These are phyloP conservation scores for Ramalina intermedia DNA, from an alignment of 495 filamentous ascomycete genomes.

Conservation along the genomic window DNA sequence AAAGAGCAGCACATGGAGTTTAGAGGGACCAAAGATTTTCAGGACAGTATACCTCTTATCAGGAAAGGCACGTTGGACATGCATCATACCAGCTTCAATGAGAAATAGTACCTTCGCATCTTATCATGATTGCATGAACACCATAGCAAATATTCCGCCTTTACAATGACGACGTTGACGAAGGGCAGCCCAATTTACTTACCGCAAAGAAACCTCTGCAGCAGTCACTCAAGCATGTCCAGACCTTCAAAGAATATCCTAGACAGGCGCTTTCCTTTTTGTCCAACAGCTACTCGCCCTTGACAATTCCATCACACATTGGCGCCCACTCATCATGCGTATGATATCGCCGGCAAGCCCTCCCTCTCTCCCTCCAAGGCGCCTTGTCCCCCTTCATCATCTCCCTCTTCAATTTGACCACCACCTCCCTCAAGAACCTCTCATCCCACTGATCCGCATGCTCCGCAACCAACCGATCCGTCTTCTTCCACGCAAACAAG, in stretches of 20 bases:
- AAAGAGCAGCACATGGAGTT: conserved; percentile 35
- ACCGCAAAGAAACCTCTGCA: background rate
- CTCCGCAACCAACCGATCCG: conserved; percentile 25
- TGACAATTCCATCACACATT: conserved; percentile 2
- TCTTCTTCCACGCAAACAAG: conserved; percentile 36
- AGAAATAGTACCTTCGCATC: background rate
- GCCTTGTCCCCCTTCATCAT: conserved; percentile 6
- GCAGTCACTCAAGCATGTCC: background rate
- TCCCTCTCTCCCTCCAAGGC: conserved; percentile 9
- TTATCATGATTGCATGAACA: too few species aligned
- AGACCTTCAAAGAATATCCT: too few species aligned
- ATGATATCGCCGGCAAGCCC: conserved; percentile 13
- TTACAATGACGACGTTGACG: too few species aligned
- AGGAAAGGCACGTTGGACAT: conserved; percentile 18
- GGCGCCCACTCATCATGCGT: conserved; percentile 9
- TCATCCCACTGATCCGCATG: conserved; percentile 25
- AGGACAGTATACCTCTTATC: conserved; percentile 23
- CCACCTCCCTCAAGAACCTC: conserved; percentile 14
- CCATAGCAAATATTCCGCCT: too few species aligned
- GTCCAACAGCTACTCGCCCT: background rate
- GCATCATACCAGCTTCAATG: conserved; percentile 12
- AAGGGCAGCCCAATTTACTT: background rate
- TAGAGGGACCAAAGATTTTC: conserved; percentile 32
- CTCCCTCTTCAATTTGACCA: conserved; percentile 12
- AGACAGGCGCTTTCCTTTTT: too few species aligned